Conservation (phyloP, 2,329 filamentous ascomycete genomes). For the Didymella exigua region DNA sequence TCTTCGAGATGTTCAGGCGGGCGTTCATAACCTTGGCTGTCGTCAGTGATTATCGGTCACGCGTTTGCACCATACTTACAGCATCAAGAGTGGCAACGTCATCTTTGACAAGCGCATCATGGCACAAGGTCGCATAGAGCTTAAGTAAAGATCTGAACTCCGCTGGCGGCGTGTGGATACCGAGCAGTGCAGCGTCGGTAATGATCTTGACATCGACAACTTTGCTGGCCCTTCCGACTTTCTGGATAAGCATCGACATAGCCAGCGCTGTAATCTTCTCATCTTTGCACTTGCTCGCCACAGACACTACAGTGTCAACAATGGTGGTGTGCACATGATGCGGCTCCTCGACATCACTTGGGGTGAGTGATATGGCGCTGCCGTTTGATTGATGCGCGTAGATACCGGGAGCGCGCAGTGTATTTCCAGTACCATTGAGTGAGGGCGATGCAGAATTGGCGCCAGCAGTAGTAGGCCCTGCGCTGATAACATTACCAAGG, state of each 20-base stretch:
- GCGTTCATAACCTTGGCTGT: constrained; percentile 71
- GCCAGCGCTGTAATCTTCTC: constrained; percentile 92
- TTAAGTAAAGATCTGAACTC: constrained; percentile 89
- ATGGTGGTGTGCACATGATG: constrained; percentile 80
- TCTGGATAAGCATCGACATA: constrained; percentile 95
- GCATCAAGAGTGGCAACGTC: constrained; percentile 72
- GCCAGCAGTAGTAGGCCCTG: constrained; percentile 62
- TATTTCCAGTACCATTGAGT: constrained; percentile 57
- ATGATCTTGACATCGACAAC: constrained; percentile 85
- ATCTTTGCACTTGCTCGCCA: constrained; percentile 80
- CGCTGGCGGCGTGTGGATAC: constrained; percentile 74
- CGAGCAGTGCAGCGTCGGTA: constrained; percentile 77
- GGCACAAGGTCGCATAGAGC: constrained; percentile 75
- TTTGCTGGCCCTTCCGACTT: constrained; percentile 82
- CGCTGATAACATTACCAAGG: constrained; percentile 91
- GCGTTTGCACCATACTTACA: constrained; percentile 56
- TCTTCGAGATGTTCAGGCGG: constrained; percentile 76
- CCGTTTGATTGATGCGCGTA: constrained; percentile 61
- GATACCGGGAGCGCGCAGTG: constrained; percentile 45
- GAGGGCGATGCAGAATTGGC: constrained; percentile 52
- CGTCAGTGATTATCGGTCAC: constrained; percentile 7
- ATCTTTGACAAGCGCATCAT: constrained; percentile 73
- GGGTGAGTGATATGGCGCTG: constrained; percentile 78
- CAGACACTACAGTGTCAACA: constrained; percentile 93
- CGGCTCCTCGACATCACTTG: constrained; percentile 78